Evolutionary conservation across 2,329 filamentous ascomycete genomes (phyloP), one percentile per base, ranked within the genome.

Genomic region (Lecanoromycetidae sp.): DNA sequence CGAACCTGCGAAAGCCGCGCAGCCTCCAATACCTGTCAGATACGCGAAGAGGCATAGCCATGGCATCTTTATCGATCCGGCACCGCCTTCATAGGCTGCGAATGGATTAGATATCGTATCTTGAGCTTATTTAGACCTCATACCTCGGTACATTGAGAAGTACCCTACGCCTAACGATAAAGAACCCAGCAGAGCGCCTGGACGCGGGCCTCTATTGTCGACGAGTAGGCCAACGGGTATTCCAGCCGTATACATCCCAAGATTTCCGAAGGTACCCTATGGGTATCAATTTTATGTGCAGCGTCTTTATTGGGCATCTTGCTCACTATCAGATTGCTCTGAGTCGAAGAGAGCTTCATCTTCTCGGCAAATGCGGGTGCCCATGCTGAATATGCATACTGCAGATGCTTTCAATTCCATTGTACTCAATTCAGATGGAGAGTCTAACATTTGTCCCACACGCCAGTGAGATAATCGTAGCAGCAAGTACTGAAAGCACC

Each of bases 331-430:
- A 96, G 66, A 65, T 98, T 96, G 65, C 79, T 87, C 64, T 95
- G 75, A 2, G 90, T 96, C n/a, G 91, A 83, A 12, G 87, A 87
- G 52, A 96, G 77, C 61, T 83, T 80, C 57, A 98, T 72, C 57
- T 77, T 80, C 59, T 93, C 81, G 41, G 88, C 87, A 61, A 95
- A 95, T 66, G 95, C 88, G 17, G 91, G 91, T 12, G 86, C 87
- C 88, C 91, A 98, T 66, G 90, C 90, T 46, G 87, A 95, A 67
- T 95, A 98, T 61, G 88, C 90, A 77, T 98, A 96, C 87, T 95
- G 60, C 41, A 43, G 13, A 29, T 32, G n/a, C 26, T 42, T 51
- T 63, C 49, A 69, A 59, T n/a, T 30, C 10, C 32, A 13, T 8
- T 8, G 10, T 4, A 12, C 3, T 15, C 10, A 23, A 6, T 30